Evolutionary conservation across 805 yeast genomes (phyloP), one percentile per base, ranked within the genome.

Genomic region (Scheffersomyces stipitis): DNA sequence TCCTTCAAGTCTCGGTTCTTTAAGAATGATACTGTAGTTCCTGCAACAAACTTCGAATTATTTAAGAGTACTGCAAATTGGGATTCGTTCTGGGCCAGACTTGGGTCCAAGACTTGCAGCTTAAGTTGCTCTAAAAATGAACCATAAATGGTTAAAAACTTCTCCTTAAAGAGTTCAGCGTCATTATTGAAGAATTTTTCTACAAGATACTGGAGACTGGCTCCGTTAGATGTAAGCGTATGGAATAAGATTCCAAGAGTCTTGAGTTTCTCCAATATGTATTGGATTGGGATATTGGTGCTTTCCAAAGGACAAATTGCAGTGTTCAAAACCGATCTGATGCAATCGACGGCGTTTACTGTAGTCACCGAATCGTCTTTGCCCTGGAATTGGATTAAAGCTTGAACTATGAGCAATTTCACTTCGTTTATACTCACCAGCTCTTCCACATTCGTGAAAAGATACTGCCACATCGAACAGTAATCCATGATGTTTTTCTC

Each of bases 31-130:
- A 46, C 14, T 5, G 53, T 42, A 5, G 54, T 35, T 7, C 53
- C 67, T 22, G 62, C 55, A 22, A 66, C 54, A 40, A 58, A 67
- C 38, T 51, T 53, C 15, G 60, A 36, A 43, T 66, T 66, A 41
- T 66, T 66, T 10, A 41, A 31, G 27, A 66, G 35, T 1, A 60
- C 49, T 9, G 35, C 46, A 24, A 27, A 34, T 26, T 34, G 40
- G 26, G 41, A 20, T 23, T 16, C 5, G 14, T 30, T 15, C 20
- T 18, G 37, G 9, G 34, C 35, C n/a, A n/a, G n/a, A n/a, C n/a
- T n/a, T 22, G 9, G 18, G 27, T 17, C 18, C 31, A 15, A 37
- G 10, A 20, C 10, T 9, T 30, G 37, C 22, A 14, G 18, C 16
- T 18, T 15, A 32, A 54, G 39, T 18, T 45, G 51, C 30, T 3